Evolutionary conservation across 768 basidiomycete genomes (phyloP).

Genomic region (Rhizopogon rudus): DNA sequence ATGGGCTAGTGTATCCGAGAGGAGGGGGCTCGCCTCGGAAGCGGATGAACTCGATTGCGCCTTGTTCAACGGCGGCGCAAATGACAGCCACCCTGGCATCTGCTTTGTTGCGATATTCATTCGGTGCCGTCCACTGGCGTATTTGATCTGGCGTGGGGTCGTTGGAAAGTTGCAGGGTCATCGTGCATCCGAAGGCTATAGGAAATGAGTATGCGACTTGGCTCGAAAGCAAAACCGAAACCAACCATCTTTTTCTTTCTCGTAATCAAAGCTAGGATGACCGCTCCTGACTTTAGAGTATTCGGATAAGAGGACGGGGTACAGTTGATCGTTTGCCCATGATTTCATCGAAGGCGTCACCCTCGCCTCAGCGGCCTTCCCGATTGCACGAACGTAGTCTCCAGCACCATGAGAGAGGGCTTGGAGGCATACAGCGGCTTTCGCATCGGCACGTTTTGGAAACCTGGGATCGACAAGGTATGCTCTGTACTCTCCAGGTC

Average conservation of each 20-base stretch:
- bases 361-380: conserved; percentile 37
- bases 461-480: conserved; percentile 65
- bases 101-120: conserved; percentile 49
- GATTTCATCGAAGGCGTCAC: conserved; percentile 41
- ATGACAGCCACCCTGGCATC: conserved; percentile 61
- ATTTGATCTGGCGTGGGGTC: conserved; percentile 27
- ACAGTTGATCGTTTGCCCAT: conserved; percentile 39
- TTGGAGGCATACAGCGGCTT: conserved; percentile 58
- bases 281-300: conserved; percentile 36
- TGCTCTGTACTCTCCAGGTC: conserved; percentile 45
- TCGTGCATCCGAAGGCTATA: conserved; percentile 50
- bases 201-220: neutral
- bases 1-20: conserved; percentile 34
- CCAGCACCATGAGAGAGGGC: conserved; percentile 63
- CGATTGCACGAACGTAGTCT: conserved; percentile 45
- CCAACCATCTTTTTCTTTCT: conserved; percentile 49
- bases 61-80: conserved; percentile 46
- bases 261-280: conserved; percentile 36
- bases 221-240: neutral
- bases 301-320: conserved; percentile 41
- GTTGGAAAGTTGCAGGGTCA: conserved; percentile 38
- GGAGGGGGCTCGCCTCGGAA: conserved; percentile 42
- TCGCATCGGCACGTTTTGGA: conserved; percentile 58
- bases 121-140: conserved; percentile 40
- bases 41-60: conserved; percentile 56